Percentiles rank a stretch among this genome's conserved stretches.
Conservation (phyloP, 495 filamentous ascomycete genomes). For the Trichocladium uniseriatum region DNA sequence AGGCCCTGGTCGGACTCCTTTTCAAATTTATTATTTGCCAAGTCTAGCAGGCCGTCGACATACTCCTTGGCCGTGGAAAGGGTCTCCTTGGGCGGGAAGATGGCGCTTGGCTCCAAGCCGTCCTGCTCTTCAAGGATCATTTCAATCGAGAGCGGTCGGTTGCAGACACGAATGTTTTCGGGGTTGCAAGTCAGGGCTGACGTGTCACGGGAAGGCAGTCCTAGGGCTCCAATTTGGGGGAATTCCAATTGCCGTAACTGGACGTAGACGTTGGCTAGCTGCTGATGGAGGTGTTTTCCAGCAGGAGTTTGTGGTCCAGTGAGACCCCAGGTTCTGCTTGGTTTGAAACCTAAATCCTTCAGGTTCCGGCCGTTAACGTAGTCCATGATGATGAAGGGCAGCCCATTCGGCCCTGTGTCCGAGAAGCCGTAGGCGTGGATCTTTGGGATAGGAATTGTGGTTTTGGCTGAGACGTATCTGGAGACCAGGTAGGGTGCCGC, state of each 20-base stretch:
- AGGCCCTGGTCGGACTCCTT: neutral
- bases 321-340: neutral
- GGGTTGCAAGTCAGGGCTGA: neutral
- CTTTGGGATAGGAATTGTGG: neutral
- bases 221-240: neutral
- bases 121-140: neutral
- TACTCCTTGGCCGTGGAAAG: neutral
- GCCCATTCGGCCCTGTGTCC: neutral
- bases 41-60: neutral
- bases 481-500: neutral
- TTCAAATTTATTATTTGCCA: neutral
- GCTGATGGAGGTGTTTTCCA: neutral
- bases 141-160: neutral
- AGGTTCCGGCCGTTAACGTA: neutral
- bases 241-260: neutral
- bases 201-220: neutral
- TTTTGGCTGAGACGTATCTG: constrained; percentile 2
- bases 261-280: constrained; percentile 1
- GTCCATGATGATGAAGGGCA: constrained; percentile 2
- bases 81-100: neutral
- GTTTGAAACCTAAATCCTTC: neutral
- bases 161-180: neutral
- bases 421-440: neutral
- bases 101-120: neutral
- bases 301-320: neutral